These are phyloP conservation scores for Yamagishiella unicocca DNA, from an alignment of 139 green algal species.

Conservation along the genomic window DNA sequence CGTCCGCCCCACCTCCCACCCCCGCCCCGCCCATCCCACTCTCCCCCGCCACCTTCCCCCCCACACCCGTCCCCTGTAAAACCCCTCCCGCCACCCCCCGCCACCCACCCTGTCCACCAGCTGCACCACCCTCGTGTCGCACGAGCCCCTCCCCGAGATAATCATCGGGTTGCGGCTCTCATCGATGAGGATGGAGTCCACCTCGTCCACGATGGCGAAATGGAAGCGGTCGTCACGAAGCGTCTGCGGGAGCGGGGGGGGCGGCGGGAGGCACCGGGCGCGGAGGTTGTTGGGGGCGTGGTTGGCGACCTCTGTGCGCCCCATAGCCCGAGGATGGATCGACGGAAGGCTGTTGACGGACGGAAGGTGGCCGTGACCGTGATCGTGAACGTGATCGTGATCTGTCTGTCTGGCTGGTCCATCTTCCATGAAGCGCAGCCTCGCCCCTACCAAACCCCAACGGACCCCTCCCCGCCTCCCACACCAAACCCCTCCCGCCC, in stretches of 20 bases:
- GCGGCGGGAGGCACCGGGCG: background rate
- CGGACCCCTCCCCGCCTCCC: too few species aligned
- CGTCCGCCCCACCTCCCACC: background rate
- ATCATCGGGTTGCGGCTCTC: slow-evolving; percentile 97
- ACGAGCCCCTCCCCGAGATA: slow-evolving; percentile 64
- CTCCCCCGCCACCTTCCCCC: background rate
- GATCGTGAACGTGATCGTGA: too few species aligned
- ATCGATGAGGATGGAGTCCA: slow-evolving; percentile 98
- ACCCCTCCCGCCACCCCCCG: background rate
- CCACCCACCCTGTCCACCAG: slow-evolving; percentile 51
- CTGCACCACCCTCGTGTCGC: slow-evolving; percentile 43
- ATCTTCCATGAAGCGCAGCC: too few species aligned
- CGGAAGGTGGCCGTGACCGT: too few species aligned
- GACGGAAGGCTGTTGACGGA: too few species aligned
- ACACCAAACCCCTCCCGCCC: too few species aligned
- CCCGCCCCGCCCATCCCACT: background rate
- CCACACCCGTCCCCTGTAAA: background rate
- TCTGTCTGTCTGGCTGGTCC: too few species aligned
- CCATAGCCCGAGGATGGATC: too few species aligned
- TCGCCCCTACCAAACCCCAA: too few species aligned
- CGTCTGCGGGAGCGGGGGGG: background rate
- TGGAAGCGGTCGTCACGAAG: slow-evolving; percentile 58
- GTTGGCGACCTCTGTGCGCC: too few species aligned
- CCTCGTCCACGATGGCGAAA: slow-evolving; percentile 96
- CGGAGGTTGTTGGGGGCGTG: too few species aligned